Evolutionary conservation across 2,329 filamentous ascomycete genomes (phyloP), one percentile per base, ranked within the genome.

Genomic region (Pseudogymnoascus sp.): DNA sequence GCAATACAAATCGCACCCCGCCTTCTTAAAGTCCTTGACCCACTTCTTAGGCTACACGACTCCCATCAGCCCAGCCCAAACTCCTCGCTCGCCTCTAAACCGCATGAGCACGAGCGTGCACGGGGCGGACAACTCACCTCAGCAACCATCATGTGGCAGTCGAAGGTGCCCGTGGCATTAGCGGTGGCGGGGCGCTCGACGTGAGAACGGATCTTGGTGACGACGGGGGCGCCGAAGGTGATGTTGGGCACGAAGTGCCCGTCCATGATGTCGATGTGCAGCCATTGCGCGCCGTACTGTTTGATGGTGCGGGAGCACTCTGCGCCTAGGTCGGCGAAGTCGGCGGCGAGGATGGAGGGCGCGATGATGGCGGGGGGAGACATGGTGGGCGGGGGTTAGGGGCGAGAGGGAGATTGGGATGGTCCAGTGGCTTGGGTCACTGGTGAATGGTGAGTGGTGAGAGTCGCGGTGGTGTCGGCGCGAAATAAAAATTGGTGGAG

Each of bases 61-160:
- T 34, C 28, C 51, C 21, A 57, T 57, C 51, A 57, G 51, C 51
- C 51, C 51, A 34, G 51, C 28, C 48, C 43, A 28, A 28, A 19
- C 23, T 63, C 48, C 39, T 63, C 21, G 21, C 39, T 63, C 21
- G 21, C 31, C 31, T 31, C 60, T 48, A 62, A 25, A 16, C 34
- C 11, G 31, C 11, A 31, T 48, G 36, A 48, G 60, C 41, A 48
- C 36, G 34, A 31, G 60, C 41, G 60, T 57, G 51, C 51, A 36
- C 10, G 51, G 25, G 28, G 11, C 28, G 51, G 51, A 57, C 6
- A 37, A 10, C 78, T 70, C 82, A 93, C 91, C 89, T 99, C 93
- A 72, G 92, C 87, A 75, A 99, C 96, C 95, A 99, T 99, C 95
- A 99, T 98, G 79, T 99, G 95, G 83, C 95, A 99, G 78, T 99